Evolutionary conservation across 2,329 filamentous ascomycete species (phyloP), one percentile per base, ranked within the genome.

Genomic region (Biscogniauxia mediterranea): DNA sequence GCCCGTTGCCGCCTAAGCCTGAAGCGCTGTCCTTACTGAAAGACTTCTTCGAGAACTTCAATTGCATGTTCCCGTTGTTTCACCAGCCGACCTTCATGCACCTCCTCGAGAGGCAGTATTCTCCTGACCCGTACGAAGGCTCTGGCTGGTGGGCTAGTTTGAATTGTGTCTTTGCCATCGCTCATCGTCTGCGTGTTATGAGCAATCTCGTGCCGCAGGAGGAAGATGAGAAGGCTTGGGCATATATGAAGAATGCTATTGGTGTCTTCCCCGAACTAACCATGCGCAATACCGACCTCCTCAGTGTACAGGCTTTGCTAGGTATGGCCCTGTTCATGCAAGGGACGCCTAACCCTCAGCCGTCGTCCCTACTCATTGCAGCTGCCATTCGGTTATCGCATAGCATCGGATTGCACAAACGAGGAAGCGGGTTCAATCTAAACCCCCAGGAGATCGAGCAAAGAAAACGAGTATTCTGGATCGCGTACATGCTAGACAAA

Each of bases 1-100:
- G 90, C 63, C 89, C 88, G 17, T 77, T 98, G 32, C 95, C 95
- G 2, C 82, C 91, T 0, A 96, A 96, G 75, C 83, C 88, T n/a
- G 93, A 97, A 77, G 92, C 93, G 0, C 76, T 96, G 63, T 96
- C 92, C 1, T 80, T 98, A 46, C 85, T 97, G 63, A 92, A 90
- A 75, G 95, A 99, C 75, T 99, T 90, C 72, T 99, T 99, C 68
- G 92, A 96, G 71, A 97, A 97, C 77, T 98, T 99, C 83, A 99
- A 99, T 80, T 95, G 92, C 85, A 94, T 98, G 85, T 97, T 98
- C 73, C 95, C 95, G 5, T 82, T 99, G 3, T 99, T 97, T 72
- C 95, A 99, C 75, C 93, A 97, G 75, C 93, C 94, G 1, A 98
- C 95, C 0, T 99, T 99, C 73, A 98, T 98, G 92, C 93, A 97